Conservation (phyloP, 1,284 basidiomycete genomes). For the Papiliotrema terrestris region DNA sequence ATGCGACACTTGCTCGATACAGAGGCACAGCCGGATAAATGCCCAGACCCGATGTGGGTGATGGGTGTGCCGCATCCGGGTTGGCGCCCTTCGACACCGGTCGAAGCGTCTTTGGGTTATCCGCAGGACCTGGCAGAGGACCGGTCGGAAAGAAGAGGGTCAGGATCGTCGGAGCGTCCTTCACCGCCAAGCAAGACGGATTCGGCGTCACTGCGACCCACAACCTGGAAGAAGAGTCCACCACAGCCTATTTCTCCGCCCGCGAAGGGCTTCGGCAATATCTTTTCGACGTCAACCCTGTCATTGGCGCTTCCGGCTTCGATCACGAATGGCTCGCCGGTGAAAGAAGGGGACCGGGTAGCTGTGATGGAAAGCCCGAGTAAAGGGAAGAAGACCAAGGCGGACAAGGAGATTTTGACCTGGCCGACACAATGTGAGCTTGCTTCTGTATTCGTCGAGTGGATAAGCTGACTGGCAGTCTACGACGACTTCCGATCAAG, state of each 20-base stretch:
- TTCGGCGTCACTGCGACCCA: constrained; percentile 22
- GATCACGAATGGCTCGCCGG: constrained; percentile 16
- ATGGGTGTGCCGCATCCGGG: constrained; percentile 70
- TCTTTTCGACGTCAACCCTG: constrained; percentile 34
- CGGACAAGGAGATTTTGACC: constrained; percentile 34
- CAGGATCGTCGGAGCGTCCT: constrained; percentile 55
- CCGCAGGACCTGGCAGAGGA: constrained; percentile 4
- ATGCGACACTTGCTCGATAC: constrained; percentile 78
- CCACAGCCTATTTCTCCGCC: constrained; percentile 16
- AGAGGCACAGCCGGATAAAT: constrained; percentile 72
- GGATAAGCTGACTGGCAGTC: constrained; percentile 55
- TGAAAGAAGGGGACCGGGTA: constrained; percentile 12
- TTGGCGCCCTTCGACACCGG: constrained; percentile 43
- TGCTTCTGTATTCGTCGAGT: neutral
- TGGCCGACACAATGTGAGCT: constrained; percentile 49
- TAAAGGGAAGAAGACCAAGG: constrained; percentile 30
- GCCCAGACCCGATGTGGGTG: constrained; percentile 74
- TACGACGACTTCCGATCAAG: constrained; percentile 85
- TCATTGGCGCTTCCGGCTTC: constrained; percentile 25
- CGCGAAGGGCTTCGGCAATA: constrained; percentile 39
- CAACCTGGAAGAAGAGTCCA: constrained; percentile 28
- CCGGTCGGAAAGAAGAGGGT: constrained; percentile 42
- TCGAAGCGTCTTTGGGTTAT: constrained; percentile 8
- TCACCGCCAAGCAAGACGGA: constrained; percentile 30
- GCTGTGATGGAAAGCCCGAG: constrained; percentile 25